These are phyloP conservation scores for Pistacia vera DNA, from an alignment of 345 rosid genomes.

Conservation along the genomic window DNA sequence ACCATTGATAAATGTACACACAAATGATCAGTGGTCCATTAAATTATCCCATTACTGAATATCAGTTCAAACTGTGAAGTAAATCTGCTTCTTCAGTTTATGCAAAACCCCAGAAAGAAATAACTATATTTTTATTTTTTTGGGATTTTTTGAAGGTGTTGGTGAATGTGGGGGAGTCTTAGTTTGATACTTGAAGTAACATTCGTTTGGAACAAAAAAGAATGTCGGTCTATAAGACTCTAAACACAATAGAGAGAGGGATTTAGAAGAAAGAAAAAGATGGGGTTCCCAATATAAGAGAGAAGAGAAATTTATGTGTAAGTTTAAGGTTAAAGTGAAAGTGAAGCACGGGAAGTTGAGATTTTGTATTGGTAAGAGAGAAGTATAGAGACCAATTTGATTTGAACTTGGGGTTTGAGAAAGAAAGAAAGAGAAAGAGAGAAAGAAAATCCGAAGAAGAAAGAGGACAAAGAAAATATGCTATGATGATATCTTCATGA, in stretches of 20 bases:
- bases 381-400: not conserved
- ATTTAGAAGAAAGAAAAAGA: not conserved
- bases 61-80: not conserved
- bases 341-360: conserved; percentile 22
- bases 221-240: conserved; percentile 44
- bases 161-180: conserved; percentile 12
- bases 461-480: conserved; percentile 25
- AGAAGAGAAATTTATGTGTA: too few relatives aligned
- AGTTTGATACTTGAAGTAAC: conserved; percentile 31
- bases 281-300: conserved; percentile 22
- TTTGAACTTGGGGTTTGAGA: conserved; percentile 13
- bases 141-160: conserved; percentile 24
- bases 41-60: not conserved
- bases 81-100: not conserved
- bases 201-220: conserved; percentile 35
- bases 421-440: conserved; percentile 10
- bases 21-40: conserved; percentile 17
- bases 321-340: not conserved
- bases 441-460: conserved; percentile 30
- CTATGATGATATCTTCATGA: conserved; percentile 30
- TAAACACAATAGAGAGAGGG: conserved; percentile 6
- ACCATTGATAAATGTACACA: conserved; percentile 3
- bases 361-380: conserved; percentile 6
- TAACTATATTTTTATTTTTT: conserved; percentile 1
- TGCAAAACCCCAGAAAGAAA: not conserved